A percentile compares a stretch with the other conserved stretches of the same genome.
phyloP scores from a whole-genome alignment of 495 filamentous ascomycete genomes.

The Corynascus novoguineensis region DNA sequence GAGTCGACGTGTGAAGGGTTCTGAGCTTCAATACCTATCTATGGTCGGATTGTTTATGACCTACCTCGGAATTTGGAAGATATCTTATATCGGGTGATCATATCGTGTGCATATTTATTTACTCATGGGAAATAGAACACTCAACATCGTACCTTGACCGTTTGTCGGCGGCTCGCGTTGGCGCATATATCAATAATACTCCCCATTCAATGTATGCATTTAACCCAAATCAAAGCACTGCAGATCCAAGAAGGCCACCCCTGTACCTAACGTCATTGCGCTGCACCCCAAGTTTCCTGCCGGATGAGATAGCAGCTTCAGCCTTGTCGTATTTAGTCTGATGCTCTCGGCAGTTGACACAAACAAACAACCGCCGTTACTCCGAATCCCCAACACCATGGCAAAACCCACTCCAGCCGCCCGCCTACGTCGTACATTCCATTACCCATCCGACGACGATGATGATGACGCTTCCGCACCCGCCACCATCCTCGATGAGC shows the following conservation, averaged over 20 bases:
- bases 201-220: too few species aligned
- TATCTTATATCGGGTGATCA: too few species aligned
- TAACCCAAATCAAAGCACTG: too few species aligned
- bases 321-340: neutral
- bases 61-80: too few species aligned
- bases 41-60: too few species aligned
- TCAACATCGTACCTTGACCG: too few species aligned
- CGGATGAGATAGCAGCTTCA: too few species aligned
- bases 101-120: too few species aligned
- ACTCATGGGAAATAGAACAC: too few species aligned
- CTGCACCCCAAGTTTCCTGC: neutral
- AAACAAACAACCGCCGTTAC: neutral
- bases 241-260: neutral
- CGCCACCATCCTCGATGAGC: constrained; percentile 57
- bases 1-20: neutral
- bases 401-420: constrained; percentile 22
- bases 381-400: neutral
- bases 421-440: constrained; percentile 57
- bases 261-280: constrained; percentile 2
- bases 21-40: too few species aligned
- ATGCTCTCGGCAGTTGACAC: neutral
- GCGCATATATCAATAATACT: too few species aligned
- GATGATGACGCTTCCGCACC: constrained; percentile 28
- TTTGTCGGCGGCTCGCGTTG: too few species aligned
- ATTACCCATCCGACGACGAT: constrained; percentile 53